phyloP scores from a whole-genome alignment of 2,329 filamentous ascomycete genomes.

The Eutypella sp. region DNA sequence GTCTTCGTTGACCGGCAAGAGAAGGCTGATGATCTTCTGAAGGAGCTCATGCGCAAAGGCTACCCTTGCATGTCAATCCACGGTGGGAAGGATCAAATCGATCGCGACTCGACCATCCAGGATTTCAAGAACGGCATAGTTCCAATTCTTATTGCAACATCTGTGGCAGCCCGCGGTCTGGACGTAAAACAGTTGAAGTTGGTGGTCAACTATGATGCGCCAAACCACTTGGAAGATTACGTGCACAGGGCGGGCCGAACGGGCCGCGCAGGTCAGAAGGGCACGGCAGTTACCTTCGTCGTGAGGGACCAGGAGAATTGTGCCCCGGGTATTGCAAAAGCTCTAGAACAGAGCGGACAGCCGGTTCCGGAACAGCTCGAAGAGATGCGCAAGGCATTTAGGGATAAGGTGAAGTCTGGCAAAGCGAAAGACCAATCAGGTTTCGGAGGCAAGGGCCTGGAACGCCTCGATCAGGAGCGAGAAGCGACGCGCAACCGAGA shows the following conservation, averaged over 20 bases:
- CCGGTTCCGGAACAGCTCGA: conserved; percentile 66
- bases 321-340: conserved; percentile 82
- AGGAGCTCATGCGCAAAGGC: conserved; percentile 74
- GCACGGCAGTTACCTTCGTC: conserved; percentile 90
- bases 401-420: conserved; percentile 86
- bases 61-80: conserved; percentile 93
- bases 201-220: conserved; percentile 92
- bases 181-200: conserved; percentile 95
- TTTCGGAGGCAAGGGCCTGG: conserved; percentile 92
- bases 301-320: conserved; percentile 90
- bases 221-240: conserved; percentile 93
- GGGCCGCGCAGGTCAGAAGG: conserved; percentile 88
- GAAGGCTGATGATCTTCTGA: conserved; percentile 74
- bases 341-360: conserved; percentile 86
- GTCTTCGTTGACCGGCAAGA: conserved; percentile 93
- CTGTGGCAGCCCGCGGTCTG: conserved; percentile 87
- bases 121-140: conserved; percentile 92
- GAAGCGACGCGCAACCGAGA: conserved; percentile 82
- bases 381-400: conserved; percentile 67
- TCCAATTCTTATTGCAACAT: conserved; percentile 89
- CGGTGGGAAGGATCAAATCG: conserved; percentile 88
- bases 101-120: conserved; percentile 84
- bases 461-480: conserved; percentile 84
- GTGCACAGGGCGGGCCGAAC: conserved; percentile 92
- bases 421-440: conserved; percentile 86